These are phyloP conservation scores for Lactifluus subvellereus DNA, from an alignment of 768 basidiomycete species.

Conservation along the genomic window DNA sequence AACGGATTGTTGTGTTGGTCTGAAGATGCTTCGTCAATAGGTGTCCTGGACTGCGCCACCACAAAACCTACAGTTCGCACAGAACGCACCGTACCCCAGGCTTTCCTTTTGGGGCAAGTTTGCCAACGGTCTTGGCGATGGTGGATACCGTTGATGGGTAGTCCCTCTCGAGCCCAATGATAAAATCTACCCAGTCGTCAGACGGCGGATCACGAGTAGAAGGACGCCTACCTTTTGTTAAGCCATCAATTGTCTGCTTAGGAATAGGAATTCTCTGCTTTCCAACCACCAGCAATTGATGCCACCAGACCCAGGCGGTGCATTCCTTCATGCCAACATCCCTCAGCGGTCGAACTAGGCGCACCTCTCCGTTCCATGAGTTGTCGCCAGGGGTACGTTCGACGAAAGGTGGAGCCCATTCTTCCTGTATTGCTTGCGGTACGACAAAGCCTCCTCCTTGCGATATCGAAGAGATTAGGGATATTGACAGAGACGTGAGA, in stretches of 20 bases:
- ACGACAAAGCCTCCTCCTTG: constrained; percentile 73
- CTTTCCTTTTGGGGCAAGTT: constrained; percentile 60
- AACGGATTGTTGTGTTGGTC: constrained; percentile 57
- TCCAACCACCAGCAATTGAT: constrained; percentile 46
- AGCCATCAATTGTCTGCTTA: constrained; percentile 52
- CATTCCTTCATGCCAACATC: constrained; percentile 80
- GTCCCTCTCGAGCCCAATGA: constrained; percentile 71
- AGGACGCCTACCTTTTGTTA: constrained; percentile 56
- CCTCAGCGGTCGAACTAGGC: constrained; percentile 59
- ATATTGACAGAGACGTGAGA: constrained; percentile 70
- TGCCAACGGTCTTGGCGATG: constrained; percentile 73
- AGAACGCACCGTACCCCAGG: constrained; percentile 48
- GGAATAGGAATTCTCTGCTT: constrained; percentile 41
- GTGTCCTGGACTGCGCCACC: background rate
- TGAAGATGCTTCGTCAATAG: constrained; percentile 28
- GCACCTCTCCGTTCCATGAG: constrained; percentile 32
- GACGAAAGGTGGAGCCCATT: constrained; percentile 44
- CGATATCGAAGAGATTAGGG: constrained; percentile 65
- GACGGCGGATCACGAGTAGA: background rate
- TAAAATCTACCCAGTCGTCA: constrained; percentile 51
- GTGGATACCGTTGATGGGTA: constrained; percentile 86
- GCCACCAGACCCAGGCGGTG: constrained; percentile 74
- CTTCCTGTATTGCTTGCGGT: constrained; percentile 63
- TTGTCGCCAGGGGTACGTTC: constrained; percentile 15
- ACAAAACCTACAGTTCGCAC: constrained; percentile 51